A percentile compares a stretch with the other conserved stretches of the same genome.
These are phyloP conservation scores for Auriscalpium microsporum DNA, from an alignment of 768 basidiomycete species.

Conservation along the genomic window DNA sequence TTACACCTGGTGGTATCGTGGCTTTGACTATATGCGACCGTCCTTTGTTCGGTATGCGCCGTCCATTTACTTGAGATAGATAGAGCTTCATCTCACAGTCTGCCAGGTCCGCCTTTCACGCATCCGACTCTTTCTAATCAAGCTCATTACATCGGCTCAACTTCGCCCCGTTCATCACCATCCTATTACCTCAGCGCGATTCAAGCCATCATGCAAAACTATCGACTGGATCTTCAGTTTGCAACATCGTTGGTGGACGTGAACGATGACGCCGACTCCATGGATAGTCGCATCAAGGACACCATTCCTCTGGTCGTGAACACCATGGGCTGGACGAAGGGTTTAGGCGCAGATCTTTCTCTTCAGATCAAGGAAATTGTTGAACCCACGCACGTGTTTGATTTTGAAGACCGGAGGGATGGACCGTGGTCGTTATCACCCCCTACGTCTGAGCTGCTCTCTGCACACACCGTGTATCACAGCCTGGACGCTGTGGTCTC, in stretches of 20 bases:
- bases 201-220: constrained; percentile 55
- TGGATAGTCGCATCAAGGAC: constrained; percentile 38
- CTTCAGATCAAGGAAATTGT: constrained; percentile 58
- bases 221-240: constrained; percentile 60
- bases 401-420: constrained; percentile 24
- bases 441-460: background rate
- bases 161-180: constrained; percentile 71
- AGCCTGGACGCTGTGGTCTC: constrained; percentile 40
- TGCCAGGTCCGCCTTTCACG: constrained; percentile 76
- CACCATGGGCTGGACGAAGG: constrained; percentile 96
- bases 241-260: constrained; percentile 23
- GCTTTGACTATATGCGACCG: constrained; percentile 63
- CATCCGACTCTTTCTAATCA: constrained; percentile 64
- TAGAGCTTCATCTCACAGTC: background rate
- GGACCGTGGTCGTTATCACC: background rate
- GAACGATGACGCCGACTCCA: constrained; percentile 20
- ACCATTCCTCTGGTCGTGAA: constrained; percentile 82
- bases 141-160: constrained; percentile 77
- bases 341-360: constrained; percentile 78
- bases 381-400: constrained; percentile 53
- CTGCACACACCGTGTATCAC: background rate
- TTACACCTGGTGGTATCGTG: constrained; percentile 80
- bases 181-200: constrained; percentile 67
- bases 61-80: background rate
- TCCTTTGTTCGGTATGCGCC: constrained; percentile 58